These are phyloP conservation scores for Ascochyta rabiei DNA, from an alignment of 2,329 filamentous ascomycete genomes.

Conservation along the genomic window DNA sequence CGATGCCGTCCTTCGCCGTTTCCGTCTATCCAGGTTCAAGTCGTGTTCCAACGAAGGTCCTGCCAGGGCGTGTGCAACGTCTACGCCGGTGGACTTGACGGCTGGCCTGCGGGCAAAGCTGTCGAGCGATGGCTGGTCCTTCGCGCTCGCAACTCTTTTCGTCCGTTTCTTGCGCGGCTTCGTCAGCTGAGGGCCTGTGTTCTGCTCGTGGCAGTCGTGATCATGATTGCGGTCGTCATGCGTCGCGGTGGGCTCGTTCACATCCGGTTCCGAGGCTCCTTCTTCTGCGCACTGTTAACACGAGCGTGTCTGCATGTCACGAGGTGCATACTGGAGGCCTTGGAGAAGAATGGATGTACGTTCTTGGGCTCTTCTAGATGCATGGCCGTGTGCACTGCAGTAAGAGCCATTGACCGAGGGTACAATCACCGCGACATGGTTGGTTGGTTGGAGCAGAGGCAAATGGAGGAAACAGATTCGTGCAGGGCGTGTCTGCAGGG, in stretches of 20 bases:
- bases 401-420: conserved; percentile 43
- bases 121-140: conserved; percentile 37
- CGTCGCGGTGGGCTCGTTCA: background rate
- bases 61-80: background rate
- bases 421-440: conserved; percentile 3
- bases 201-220: conserved; percentile 25
- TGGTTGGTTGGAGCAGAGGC: background rate
- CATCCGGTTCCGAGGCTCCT: conserved; percentile 16
- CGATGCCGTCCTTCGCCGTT: conserved; percentile 48
- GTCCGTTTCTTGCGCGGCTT: conserved; percentile 32
- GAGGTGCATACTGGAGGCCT: conserved; percentile 29
- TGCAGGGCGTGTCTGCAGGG: background rate
- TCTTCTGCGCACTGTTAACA: conserved; percentile 23
- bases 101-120: conserved; percentile 28
- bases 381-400: conserved; percentile 47
- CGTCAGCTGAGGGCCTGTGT: conserved; percentile 19
- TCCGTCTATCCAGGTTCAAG: conserved; percentile 39
- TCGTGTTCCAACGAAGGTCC: conserved; percentile 36
- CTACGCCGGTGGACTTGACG: background rate
- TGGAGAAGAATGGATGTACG: conserved; percentile 50
- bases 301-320: no score
- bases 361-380: conserved; percentile 42
- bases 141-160: conserved; percentile 25
- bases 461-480: no score
- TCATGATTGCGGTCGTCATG: conserved; percentile 25